Conservation (phyloP, 139 green algal genomes). For the Tetraselmis chui region DNA sequence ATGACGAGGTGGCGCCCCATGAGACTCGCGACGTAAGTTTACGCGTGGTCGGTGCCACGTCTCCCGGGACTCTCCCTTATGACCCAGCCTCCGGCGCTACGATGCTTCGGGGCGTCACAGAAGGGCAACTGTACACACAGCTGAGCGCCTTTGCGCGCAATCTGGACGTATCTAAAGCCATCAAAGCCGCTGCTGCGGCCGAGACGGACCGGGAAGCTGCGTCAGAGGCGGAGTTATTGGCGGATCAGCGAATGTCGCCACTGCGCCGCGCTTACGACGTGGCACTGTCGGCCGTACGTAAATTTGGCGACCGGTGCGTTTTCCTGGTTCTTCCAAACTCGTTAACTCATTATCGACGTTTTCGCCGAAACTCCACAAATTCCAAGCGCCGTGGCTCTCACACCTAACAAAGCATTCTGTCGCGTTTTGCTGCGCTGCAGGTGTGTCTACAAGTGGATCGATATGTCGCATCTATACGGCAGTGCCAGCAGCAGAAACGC, state of each 20-base stretch:
- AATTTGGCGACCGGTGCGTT: neutral
- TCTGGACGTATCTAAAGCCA: neutral
- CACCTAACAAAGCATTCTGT: too few relatives aligned
- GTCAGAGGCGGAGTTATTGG: neutral
- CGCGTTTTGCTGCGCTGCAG: too few relatives aligned
- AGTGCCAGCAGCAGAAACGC: too few relatives aligned
- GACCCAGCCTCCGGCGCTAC: constrained; percentile 19
- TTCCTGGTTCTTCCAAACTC: too few relatives aligned
- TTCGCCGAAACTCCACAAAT: too few relatives aligned
- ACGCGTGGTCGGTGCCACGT: constrained; percentile 16
- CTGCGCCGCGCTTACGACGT: neutral
- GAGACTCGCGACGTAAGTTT: constrained; percentile 46
- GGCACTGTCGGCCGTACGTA: too few relatives aligned
- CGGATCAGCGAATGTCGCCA: neutral
- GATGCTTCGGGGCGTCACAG: constrained; percentile 35
- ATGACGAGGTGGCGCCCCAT: constrained; percentile 54
- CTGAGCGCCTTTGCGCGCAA: constrained; percentile 17
- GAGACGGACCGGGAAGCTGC: neutral
- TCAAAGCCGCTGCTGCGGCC: neutral
- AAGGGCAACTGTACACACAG: constrained; percentile 62
- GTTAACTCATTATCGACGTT: too few relatives aligned
- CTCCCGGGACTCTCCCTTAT: constrained; percentile 14
- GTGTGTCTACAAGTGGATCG: neutral
- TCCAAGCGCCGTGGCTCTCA: too few relatives aligned
- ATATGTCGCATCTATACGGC: neutral